A percentile compares a stretch with the other conserved stretches of the same genome.
phyloP scores from a whole-genome alignment of 805 yeast species.

The Starmera quercuum region DNA sequence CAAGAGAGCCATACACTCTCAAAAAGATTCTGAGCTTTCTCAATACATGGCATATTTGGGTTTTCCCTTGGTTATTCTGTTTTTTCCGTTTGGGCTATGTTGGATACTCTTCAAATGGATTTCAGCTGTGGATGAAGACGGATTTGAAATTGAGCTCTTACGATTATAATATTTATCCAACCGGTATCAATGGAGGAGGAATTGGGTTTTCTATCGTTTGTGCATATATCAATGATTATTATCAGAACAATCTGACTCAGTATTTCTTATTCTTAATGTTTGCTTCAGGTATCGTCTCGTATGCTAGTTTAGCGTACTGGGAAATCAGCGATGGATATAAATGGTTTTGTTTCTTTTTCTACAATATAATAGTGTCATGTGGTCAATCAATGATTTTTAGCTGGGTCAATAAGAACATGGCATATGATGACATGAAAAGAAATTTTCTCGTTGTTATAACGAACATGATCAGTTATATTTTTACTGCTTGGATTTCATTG shows the following conservation, averaged over 20 bases:
- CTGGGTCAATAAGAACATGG: conserved; percentile 1
- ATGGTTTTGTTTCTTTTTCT: conserved; percentile 2
- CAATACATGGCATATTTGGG: conserved; percentile 37
- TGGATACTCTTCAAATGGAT: background rate
- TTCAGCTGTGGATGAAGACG: conserved; percentile 28
- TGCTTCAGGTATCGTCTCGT: conserved; percentile 1
- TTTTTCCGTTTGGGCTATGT: background rate
- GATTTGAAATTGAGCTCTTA: conserved; percentile 23
- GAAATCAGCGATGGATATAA: background rate
- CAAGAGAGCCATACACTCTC: conserved; percentile 30
- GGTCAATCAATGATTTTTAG: conserved; percentile 1
- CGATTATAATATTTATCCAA: conserved; percentile 31
- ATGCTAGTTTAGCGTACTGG: background rate
- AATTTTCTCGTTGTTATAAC: conserved; percentile 1
- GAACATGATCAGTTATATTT: conserved; percentile 1
- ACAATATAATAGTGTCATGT: background rate
- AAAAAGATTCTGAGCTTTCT: conserved; percentile 29
- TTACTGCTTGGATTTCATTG: conserved; percentile 1
- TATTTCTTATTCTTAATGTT: background rate
- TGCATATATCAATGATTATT: conserved; percentile 27
- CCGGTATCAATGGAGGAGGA: conserved; percentile 26
- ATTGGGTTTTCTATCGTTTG: conserved; percentile 26
- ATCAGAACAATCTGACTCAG: conserved; percentile 3
- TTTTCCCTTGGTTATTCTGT: conserved; percentile 24
- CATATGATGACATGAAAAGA: conserved; percentile 1